Evolutionary conservation across 192 early-diverging fungal genomes (phyloP).

Genomic region (Cetraspora pellucida): DNA sequence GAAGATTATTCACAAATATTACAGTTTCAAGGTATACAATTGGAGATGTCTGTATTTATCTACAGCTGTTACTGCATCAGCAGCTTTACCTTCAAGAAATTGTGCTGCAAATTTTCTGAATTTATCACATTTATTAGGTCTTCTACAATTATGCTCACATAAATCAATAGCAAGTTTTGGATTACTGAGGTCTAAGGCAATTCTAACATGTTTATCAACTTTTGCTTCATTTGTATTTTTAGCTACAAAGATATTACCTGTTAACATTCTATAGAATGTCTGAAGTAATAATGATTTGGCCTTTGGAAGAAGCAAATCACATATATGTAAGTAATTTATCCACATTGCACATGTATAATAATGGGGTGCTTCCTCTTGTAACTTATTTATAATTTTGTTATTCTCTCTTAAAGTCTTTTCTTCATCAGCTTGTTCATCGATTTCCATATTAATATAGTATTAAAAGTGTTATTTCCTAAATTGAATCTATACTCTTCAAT

Average conservation of each 20-base stretch:
- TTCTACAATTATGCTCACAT: neutral
- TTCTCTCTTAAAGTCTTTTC: neutral
- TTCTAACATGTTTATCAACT: neutral
- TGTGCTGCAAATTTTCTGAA: neutral
- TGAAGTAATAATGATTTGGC: neutral
- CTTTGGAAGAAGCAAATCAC: neutral
- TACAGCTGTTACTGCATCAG: too few relatives aligned
- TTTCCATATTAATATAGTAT: neutral
- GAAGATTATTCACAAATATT: too few relatives aligned
- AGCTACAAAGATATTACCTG: neutral
- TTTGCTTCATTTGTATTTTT: neutral
- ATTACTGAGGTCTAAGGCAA: neutral
- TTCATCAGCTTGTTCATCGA: neutral
- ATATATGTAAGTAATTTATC: neutral
- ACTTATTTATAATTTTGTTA: neutral
- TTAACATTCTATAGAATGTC: neutral
- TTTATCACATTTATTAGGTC: neutral
- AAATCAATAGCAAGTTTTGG: neutral
- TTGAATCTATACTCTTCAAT: neutral
- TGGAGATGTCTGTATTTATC: too few relatives aligned
- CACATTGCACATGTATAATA: neutral
- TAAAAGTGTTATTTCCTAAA: neutral
- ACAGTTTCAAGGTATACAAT: too few relatives aligned
- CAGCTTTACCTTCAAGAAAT: neutral
- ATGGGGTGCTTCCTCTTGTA: neutral